Conservation (phyloP, 352 stramenopile species). For the Phytopythium kandeliae region DNA sequence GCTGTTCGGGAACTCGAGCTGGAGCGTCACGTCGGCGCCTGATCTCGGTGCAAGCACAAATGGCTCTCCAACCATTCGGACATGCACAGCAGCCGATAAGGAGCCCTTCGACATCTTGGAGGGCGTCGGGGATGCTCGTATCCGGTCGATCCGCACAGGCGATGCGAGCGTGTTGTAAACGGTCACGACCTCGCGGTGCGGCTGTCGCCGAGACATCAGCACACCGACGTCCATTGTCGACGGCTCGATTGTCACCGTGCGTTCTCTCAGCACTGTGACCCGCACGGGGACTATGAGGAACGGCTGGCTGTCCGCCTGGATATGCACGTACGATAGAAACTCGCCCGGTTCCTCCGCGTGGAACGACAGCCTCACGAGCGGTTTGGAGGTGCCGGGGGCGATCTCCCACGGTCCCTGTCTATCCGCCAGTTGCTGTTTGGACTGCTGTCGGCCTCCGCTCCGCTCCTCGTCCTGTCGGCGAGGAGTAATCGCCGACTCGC, state of each 20-base stretch:
- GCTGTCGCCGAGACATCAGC: slow-evolving; percentile 10
- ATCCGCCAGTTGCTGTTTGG: slow-evolving; percentile 2
- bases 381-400: slow-evolving; percentile 17
- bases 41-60: neutral
- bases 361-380: slow-evolving; percentile 34
- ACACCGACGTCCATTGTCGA: slow-evolving; percentile 28
- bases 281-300: slow-evolving; percentile 29
- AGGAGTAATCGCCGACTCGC: neutral
- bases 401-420: slow-evolving; percentile 33
- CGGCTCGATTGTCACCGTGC: slow-evolving; percentile 32
- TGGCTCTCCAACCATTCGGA: neutral
- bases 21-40: neutral
- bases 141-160: slow-evolving; percentile 28
- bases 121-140: slow-evolving; percentile 7
- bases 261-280: slow-evolving; percentile 25
- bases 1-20: slow-evolving; percentile 11
- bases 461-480: neutral
- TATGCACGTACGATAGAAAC: slow-evolving; percentile 33
- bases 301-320: slow-evolving; percentile 10
- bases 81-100: neutral
- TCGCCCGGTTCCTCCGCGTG: slow-evolving; percentile 12
- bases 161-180: slow-evolving; percentile 35
- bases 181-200: slow-evolving; percentile 22
- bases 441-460: neutral
- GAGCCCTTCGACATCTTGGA: neutral